Conservation (phyloP, 2,329 filamentous ascomycete species). For the Drechslerella coelobrocha region DNA sequence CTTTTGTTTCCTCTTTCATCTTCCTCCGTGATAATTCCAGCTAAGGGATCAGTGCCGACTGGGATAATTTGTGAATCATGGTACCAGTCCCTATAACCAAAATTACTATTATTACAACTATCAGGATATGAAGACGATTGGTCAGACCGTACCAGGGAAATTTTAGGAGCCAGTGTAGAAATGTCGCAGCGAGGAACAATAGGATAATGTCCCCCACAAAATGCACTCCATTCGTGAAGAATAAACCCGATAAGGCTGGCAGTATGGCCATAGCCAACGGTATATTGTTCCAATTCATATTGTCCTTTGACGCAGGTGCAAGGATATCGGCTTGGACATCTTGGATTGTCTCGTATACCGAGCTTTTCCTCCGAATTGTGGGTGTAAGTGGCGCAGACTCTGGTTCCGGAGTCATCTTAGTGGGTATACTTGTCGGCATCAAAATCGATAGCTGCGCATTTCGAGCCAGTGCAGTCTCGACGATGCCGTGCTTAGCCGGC, state of each 20-base stretch:
- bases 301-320: slow-evolving; percentile 38
- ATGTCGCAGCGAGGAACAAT: slow-evolving; percentile 78
- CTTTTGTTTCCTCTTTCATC: slow-evolving; percentile 52
- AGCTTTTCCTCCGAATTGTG: slow-evolving; percentile 30
- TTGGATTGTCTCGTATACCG: slow-evolving; percentile 45
- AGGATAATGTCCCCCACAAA: slow-evolving; percentile 86
- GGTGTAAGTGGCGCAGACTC: slow-evolving; percentile 15
- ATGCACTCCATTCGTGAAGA: slow-evolving; percentile 83
- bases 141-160: slow-evolving; percentile 76
- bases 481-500: background rate
- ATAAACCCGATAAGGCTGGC: slow-evolving; percentile 80
- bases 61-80: slow-evolving; percentile 60
- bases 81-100: slow-evolving; percentile 62
- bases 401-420: slow-evolving; percentile 16
- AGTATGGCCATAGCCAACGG: slow-evolving; percentile 83
- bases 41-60: slow-evolving; percentile 40
- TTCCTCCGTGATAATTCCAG: slow-evolving; percentile 51
- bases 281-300: slow-evolving; percentile 72
- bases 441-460: slow-evolving; percentile 30
- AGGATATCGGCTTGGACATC: slow-evolving; percentile 46
- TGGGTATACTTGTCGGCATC: slow-evolving; percentile 25
- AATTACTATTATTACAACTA: slow-evolving; percentile 7
- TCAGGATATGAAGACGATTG: background rate
- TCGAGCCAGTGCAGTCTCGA: slow-evolving; percentile 25
- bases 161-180: slow-evolving; percentile 90